These are phyloP conservation scores for Cutaneotrichosporon spelunceum DNA, from an alignment of 1,284 basidiomycete genomes.

Conservation along the genomic window DNA sequence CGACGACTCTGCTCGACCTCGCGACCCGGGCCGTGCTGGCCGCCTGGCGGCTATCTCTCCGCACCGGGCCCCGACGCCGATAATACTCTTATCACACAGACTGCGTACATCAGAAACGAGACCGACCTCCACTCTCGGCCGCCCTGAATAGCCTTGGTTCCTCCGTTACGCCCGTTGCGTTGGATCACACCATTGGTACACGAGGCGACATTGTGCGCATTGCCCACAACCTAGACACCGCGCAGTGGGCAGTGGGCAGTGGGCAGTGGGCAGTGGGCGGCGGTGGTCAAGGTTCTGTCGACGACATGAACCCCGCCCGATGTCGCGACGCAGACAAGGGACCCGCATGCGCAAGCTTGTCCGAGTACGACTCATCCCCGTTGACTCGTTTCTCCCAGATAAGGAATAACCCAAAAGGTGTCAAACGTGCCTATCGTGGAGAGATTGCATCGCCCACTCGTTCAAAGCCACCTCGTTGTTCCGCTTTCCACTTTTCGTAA, in stretches of 20 bases:
- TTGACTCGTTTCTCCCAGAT: no score
- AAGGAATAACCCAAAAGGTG: no score
- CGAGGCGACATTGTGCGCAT: no score
- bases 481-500: no score
- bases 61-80: background rate
- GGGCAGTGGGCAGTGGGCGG: background rate
- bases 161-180: background rate
- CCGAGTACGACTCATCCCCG: no score
- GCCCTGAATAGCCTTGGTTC: background rate
- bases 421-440: background rate
- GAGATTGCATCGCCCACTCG: no score
- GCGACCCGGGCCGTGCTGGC: background rate
- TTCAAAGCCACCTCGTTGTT: no score
- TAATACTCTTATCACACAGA: background rate
- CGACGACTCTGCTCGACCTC: background rate
- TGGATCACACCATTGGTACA: no score
- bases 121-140: background rate
- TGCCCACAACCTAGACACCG: no score
- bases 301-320: background rate
- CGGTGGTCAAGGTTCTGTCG: background rate
- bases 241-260: background rate
- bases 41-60: no score
- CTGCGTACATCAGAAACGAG: background rate
- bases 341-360: background rate
- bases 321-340: background rate